phyloP scores from a whole-genome alignment of 2,329 filamentous ascomycete species.

The Aspergillus costaricaensis region DNA sequence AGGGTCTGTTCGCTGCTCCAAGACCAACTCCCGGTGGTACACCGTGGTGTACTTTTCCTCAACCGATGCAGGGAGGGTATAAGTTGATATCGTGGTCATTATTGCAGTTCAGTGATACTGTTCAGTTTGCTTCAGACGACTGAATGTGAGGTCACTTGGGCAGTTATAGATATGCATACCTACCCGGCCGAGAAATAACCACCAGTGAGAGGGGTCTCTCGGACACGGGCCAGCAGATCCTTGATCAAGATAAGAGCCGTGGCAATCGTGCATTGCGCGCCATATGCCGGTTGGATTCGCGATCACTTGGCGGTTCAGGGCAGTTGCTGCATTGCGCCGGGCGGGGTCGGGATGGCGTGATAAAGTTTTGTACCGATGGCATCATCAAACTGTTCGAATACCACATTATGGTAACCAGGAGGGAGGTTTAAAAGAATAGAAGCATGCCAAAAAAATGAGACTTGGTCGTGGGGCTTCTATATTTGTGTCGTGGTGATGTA shows the following conservation, averaged over 20 bases:
- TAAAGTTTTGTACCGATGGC: conserved; percentile 8
- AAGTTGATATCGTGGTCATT: conserved; percentile 18
- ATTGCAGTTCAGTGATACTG: background rate
- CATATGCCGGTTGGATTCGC: background rate
- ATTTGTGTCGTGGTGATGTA: too few species aligned
- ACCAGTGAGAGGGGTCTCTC: background rate
- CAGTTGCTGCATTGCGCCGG: conserved; percentile 30
- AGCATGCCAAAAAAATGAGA: background rate
- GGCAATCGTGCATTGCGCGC: background rate
- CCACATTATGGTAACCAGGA: too few species aligned
- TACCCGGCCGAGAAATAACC: background rate
- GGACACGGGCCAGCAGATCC: background rate
- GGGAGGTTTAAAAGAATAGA: accelerated
- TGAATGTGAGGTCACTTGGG: background rate
- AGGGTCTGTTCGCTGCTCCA: conserved; percentile 14
- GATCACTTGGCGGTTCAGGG: background rate
- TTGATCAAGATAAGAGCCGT: background rate
- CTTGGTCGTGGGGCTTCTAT: background rate
- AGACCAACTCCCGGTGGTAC: conserved; percentile 10
- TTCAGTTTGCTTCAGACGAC: background rate
- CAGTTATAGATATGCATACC: background rate
- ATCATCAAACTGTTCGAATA: background rate
- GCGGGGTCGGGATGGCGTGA: conserved; percentile 38
- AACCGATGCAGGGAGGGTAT: conserved; percentile 6
- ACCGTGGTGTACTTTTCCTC: conserved; percentile 17